These are phyloP conservation scores for Suillus luteus DNA, from an alignment of 768 basidiomycete genomes.

Conservation along the genomic window DNA sequence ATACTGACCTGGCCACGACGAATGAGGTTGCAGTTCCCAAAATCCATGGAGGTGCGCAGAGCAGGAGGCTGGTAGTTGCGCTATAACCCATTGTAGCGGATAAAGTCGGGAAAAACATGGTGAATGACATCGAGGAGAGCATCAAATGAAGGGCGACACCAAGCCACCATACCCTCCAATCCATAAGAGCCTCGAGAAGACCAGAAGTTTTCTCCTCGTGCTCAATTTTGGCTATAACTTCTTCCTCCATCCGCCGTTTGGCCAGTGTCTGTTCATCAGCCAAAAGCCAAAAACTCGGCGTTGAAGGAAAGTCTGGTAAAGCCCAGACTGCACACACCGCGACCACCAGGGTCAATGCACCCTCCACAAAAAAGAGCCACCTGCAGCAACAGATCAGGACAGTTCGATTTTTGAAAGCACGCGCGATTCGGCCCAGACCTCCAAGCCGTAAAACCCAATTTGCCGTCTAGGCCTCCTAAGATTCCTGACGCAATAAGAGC, in stretches of 20 bases:
- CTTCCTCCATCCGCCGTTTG: conserved; percentile 59
- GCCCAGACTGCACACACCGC: conserved; percentile 56
- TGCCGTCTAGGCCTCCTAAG: conserved; percentile 67
- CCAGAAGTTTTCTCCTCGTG: conserved; percentile 45
- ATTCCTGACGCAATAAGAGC: conserved; percentile 76
- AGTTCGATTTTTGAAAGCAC: neutral
- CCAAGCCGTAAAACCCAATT: conserved; percentile 70
- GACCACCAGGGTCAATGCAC: conserved; percentile 53
- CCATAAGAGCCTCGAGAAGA: conserved; percentile 56
- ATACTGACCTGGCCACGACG: conserved; percentile 45
- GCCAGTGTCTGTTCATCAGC: conserved; percentile 56
- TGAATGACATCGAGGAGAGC: conserved; percentile 62
- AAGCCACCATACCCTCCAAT: conserved; percentile 85
- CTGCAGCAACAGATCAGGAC: conserved; percentile 32
- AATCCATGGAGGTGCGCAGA: conserved; percentile 78
- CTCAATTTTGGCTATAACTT: conserved; percentile 52
- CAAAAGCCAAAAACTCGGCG: conserved; percentile 59
- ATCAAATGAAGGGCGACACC: conserved; percentile 61
- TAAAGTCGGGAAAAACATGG: conserved; percentile 78
- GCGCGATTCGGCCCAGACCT: conserved; percentile 41
- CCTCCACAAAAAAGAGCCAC: conserved; percentile 74
- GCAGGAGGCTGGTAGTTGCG: conserved; percentile 60
- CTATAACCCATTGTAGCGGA: conserved; percentile 69
- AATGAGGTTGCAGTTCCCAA: conserved; percentile 61
- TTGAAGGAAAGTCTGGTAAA: conserved; percentile 73